These are phyloP conservation scores for Rhamnella rubrinervis DNA, from an alignment of 331 rosid genomes.

Conservation along the genomic window DNA sequence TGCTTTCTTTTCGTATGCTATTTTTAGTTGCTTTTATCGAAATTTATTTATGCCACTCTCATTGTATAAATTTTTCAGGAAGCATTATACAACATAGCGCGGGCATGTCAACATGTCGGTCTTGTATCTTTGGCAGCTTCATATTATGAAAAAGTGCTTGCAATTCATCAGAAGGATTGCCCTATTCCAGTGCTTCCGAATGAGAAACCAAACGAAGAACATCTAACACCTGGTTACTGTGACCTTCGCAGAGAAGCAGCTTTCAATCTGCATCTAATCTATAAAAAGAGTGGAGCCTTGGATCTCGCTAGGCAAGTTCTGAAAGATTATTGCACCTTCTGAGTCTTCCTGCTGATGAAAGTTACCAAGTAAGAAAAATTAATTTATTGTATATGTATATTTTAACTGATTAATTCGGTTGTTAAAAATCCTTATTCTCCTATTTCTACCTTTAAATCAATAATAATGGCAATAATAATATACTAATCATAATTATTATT, in stretches of 20 bases:
- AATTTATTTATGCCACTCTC: constrained; percentile 11
- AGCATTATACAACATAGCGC: constrained; percentile 76
- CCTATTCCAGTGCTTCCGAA: constrained; percentile 68
- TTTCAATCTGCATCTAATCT: constrained; percentile 78
- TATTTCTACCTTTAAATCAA: too few species aligned
- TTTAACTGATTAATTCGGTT: too few species aligned
- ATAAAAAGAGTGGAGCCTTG: constrained; percentile 76
- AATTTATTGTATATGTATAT: not conserved
- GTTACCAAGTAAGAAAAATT: not conserved
- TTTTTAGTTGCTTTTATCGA: not conserved
- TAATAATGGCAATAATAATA: too few species aligned
- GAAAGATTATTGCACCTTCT: constrained; percentile 68
- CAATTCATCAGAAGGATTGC: constrained; percentile 53
- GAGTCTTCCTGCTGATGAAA: constrained; percentile 14
- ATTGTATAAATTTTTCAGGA: constrained; percentile 34
- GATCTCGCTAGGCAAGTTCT: constrained; percentile 91
- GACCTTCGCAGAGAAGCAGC: constrained; percentile 86
- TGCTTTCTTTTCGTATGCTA: not conserved
- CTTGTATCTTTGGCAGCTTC: constrained; percentile 62
- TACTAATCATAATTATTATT: too few species aligned
- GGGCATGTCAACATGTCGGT: constrained; percentile 86
- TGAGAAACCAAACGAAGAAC: constrained; percentile 43
- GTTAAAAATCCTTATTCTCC: too few species aligned
- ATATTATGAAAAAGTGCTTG: constrained; percentile 74
- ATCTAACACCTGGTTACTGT: constrained; percentile 54